Conservation (phyloP, 345 rosid species). For the Punica granatum region DNA sequence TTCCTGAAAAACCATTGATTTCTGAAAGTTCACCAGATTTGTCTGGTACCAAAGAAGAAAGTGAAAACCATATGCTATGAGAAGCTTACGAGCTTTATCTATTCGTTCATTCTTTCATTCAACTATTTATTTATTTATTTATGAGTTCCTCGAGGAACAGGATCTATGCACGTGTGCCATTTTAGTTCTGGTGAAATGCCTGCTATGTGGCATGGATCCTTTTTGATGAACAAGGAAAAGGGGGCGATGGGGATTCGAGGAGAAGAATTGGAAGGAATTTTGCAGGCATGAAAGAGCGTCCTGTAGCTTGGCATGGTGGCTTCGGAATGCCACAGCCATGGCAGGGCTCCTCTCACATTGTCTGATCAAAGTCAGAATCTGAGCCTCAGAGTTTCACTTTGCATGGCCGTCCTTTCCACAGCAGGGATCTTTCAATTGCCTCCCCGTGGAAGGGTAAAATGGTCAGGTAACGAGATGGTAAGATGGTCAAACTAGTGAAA, state of each 20-base stretch:
- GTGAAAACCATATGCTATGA: not conserved
- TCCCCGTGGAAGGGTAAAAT: not conserved
- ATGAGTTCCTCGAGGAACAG: not conserved
- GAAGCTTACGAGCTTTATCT: too few species aligned
- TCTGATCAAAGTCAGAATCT: too few species aligned
- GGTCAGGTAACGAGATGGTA: too few species aligned
- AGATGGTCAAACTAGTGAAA: too few species aligned
- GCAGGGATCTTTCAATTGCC: not conserved
- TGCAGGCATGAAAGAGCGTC: not conserved
- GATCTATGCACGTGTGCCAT: not conserved
- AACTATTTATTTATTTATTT: too few species aligned
- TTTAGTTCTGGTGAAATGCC: not conserved
- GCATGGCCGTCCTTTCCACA: too few species aligned
- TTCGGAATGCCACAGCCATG: too few species aligned
- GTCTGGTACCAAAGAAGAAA: too few species aligned
- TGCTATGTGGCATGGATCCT: not conserved
- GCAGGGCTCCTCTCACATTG: too few species aligned
- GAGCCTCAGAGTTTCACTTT: too few species aligned
- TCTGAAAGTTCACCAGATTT: not conserved
- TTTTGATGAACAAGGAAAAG: not conserved
- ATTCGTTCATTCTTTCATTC: not conserved
- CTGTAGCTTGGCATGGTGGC: too few species aligned
- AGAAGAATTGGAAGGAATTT: not conserved
- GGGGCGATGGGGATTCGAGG: not conserved
- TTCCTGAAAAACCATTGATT: too few species aligned